phyloP scores from a whole-genome alignment of 345 rosid species.

The Tarenaya hassleriana region DNA sequence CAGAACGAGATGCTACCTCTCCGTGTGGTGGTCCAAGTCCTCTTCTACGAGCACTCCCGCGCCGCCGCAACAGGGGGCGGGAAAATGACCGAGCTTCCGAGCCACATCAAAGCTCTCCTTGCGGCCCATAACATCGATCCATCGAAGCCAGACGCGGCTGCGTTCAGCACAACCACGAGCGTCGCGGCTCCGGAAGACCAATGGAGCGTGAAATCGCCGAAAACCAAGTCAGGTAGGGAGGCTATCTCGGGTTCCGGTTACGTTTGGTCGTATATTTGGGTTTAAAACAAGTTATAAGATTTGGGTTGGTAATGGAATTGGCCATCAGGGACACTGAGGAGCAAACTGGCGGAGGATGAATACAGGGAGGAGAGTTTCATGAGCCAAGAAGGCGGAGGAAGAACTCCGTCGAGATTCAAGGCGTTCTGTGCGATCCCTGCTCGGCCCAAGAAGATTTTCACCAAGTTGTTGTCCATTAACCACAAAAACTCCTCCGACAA shows the following conservation, averaged over 20 bases:
- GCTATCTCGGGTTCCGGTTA: too few species aligned
- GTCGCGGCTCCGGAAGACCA: constrained; percentile 58
- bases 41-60: constrained; percentile 90
- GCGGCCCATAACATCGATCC: constrained; percentile 69
- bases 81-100: constrained; percentile 68
- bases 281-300: too few species aligned
- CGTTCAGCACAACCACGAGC: constrained; percentile 67
- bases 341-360: constrained; percentile 81
- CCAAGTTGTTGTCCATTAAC: constrained; percentile 52
- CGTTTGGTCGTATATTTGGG: too few species aligned
- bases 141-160: constrained; percentile 47
- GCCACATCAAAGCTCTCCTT: constrained; percentile 81
- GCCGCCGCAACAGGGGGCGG: constrained; percentile 51
- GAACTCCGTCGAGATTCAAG: constrained; percentile 55
- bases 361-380: constrained; percentile 50
- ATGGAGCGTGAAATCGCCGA: constrained; percentile 90
- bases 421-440: constrained; percentile 76
- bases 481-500: constrained; percentile 41
- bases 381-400: constrained; percentile 53
- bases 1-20: constrained; percentile 86
- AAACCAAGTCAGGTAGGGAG: too few species aligned
- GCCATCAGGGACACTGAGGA: constrained; percentile 56
- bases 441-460: constrained; percentile 51
- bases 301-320: too few species aligned
- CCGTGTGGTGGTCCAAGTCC: constrained; percentile 93